A percentile compares a stretch with the other conserved stretches of the same genome.
phyloP scores from a whole-genome alignment of 1,139 yeast genomes.

The Hansenula lynferdii region DNA sequence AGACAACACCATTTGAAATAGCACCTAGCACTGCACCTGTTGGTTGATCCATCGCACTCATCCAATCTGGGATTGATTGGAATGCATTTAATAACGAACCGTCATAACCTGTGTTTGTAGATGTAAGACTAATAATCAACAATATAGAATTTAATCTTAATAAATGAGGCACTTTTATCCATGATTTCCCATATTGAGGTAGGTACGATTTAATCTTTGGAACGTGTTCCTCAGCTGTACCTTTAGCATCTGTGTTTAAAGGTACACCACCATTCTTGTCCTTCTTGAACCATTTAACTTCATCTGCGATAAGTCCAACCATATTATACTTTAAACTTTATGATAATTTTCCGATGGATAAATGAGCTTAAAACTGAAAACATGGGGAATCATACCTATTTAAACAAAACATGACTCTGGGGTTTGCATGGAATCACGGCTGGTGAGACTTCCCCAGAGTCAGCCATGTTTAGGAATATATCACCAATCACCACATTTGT shows the following conservation, averaged over 20 bases:
- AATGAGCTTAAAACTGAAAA: too few species aligned
- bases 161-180: conserved; percentile 34
- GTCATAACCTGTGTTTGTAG: conserved; percentile 48
- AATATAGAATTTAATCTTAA: conserved; percentile 32
- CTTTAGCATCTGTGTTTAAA: not conserved
- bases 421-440: too few species aligned
- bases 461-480: too few species aligned
- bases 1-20: conserved; percentile 45
- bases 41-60: conserved; percentile 34
- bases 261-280: conserved; percentile 2
- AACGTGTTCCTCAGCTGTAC: conserved; percentile 3
- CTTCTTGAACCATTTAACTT: conserved; percentile 14
- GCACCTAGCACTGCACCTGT: conserved; percentile 41
- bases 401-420: too few species aligned
- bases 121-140: conserved; percentile 36
- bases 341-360: too few species aligned
- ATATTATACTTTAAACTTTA: conserved; percentile 3
- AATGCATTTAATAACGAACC: conserved; percentile 49
- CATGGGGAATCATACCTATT: too few species aligned
- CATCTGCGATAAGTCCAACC: conserved; percentile 22
- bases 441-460: too few species aligned
- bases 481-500: too few species aligned
- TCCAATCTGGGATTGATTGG: conserved; percentile 38
- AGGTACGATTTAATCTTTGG: conserved; percentile 11
- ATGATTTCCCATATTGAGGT: conserved; percentile 28